Evolutionary conservation across 2,329 filamentous ascomycete genomes (phyloP).

Genomic region (Geosmithia flava): DNA sequence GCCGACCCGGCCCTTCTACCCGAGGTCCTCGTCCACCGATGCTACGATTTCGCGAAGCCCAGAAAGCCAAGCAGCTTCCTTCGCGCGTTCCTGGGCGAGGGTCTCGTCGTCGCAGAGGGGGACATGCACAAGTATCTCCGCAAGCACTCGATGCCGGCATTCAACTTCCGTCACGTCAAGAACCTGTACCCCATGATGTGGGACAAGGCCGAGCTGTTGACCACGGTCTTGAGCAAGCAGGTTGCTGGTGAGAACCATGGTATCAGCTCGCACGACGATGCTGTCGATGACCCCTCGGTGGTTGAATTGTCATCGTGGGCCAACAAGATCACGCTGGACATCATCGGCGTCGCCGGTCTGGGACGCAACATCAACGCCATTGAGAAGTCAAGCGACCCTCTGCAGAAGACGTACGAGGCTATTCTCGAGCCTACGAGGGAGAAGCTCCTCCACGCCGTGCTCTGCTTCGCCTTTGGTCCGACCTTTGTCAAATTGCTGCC

Average conservation of each 20-base stretch:
- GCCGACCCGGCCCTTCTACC: slow-evolving; percentile 11
- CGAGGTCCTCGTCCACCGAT: slow-evolving; percentile 16
- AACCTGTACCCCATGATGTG: slow-evolving; percentile 60
- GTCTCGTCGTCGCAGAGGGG: slow-evolving; percentile 53
- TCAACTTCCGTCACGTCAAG: slow-evolving; percentile 56
- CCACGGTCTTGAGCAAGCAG: slow-evolving; percentile 28
- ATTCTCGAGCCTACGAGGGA: slow-evolving; percentile 32
- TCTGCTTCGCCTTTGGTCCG: slow-evolving; percentile 21
- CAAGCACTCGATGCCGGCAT: slow-evolving; percentile 56
- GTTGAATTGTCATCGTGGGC: slow-evolving; percentile 33
- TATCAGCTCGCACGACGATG: no score
- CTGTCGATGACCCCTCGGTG: slow-evolving; percentile 6
- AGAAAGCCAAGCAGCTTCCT: slow-evolving; percentile 32
- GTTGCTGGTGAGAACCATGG: slow-evolving; percentile 10
- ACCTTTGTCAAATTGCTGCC: slow-evolving; percentile 26
- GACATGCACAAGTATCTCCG: slow-evolving; percentile 58
- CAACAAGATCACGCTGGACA: slow-evolving; percentile 43
- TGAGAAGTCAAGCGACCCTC: slow-evolving; percentile 7
- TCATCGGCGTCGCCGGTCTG: slow-evolving; percentile 46
- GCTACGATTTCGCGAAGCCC: slow-evolving; percentile 43
- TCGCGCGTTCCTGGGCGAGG: slow-evolving; percentile 39
- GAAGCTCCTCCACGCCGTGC: slow-evolving; percentile 29
- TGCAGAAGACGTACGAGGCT: slow-evolving; percentile 28
- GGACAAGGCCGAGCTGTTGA: slow-evolving; percentile 31
- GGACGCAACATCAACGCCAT: slow-evolving; percentile 38